Evolutionary conservation across 2,329 filamentous ascomycete genomes (phyloP).

Genomic region (Colletotrichum simmondsii): DNA sequence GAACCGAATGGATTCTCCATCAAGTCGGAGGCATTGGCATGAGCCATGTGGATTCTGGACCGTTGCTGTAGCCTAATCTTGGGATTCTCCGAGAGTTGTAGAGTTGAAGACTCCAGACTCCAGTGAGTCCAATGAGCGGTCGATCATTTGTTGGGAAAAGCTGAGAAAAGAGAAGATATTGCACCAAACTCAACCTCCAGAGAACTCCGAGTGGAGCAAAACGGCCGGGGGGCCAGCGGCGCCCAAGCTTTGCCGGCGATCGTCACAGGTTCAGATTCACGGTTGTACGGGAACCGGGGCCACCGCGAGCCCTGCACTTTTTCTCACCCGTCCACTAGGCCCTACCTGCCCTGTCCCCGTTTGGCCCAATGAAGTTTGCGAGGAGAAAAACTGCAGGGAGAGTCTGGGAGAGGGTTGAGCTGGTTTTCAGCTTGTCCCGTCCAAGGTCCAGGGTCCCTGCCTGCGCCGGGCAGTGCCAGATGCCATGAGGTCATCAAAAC

Average conservation of each 20-base stretch:
- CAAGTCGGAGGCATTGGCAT: slow-evolving; percentile 6
- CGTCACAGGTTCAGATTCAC: slow-evolving; percentile 27
- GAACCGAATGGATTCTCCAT: neutral
- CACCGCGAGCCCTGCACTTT: slow-evolving; percentile 20
- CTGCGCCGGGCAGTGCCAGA: slow-evolving; percentile 16
- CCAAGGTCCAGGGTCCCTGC: slow-evolving; percentile 18
- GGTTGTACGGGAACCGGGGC: slow-evolving; percentile 25
- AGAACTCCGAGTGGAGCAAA: neutral
- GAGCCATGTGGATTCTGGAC: neutral
- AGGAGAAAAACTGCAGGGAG: neutral
- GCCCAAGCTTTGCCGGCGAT: slow-evolving; percentile 27
- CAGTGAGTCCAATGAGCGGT: neutral
- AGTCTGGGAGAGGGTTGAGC: neutral
- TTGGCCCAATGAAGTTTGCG: slow-evolving; percentile 3
- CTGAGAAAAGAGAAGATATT: neutral
- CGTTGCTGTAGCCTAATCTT: neutral
- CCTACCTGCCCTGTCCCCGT: neutral
- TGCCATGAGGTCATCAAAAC: slow-evolving; percentile 31
- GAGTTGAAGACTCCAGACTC: neutral
- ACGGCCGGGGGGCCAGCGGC: neutral
- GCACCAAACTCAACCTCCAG: neutral
- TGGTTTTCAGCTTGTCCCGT: neutral
- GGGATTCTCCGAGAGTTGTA: neutral
- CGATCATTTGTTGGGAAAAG: neutral
- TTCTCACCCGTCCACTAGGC: slow-evolving; percentile 2